phyloP scores from a whole-genome alignment of 176 grass and related monocot genomes.

The Zoysia pacifica region DNA sequence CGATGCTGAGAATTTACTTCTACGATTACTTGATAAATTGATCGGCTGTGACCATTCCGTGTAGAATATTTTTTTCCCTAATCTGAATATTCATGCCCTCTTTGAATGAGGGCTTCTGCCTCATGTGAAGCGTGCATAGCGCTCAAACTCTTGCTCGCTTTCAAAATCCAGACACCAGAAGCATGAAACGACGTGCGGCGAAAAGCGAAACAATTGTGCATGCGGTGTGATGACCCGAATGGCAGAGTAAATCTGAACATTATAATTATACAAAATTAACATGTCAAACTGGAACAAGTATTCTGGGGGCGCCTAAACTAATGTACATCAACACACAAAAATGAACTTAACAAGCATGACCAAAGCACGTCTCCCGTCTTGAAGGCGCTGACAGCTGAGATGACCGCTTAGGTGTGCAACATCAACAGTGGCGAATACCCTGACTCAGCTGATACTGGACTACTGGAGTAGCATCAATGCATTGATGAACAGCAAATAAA shows the following conservation, averaged over 20 bases:
- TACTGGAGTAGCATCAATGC: conserved; percentile 18
- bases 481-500: conserved; percentile 68
- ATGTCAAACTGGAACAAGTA: conserved; percentile 1
- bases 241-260: background rate
- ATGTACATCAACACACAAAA: conserved; percentile 20
- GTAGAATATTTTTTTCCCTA: background rate
- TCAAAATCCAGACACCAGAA: background rate
- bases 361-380: background rate
- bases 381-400: background rate
- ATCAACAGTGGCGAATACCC: background rate
- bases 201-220: background rate
- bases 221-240: background rate
- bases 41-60: background rate
- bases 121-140: background rate
- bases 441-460: background rate
- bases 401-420: background rate
- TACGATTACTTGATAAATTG: background rate
- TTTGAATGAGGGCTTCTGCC: background rate
- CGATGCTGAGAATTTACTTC: conserved; percentile 16
- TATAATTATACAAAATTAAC: background rate
- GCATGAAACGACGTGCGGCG: background rate
- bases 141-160: background rate
- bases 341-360: background rate
- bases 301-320: background rate
- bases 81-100: background rate